Evolutionary conservation across 495 filamentous ascomycete genomes (phyloP).

Genomic region (Oidiodendron maius): DNA sequence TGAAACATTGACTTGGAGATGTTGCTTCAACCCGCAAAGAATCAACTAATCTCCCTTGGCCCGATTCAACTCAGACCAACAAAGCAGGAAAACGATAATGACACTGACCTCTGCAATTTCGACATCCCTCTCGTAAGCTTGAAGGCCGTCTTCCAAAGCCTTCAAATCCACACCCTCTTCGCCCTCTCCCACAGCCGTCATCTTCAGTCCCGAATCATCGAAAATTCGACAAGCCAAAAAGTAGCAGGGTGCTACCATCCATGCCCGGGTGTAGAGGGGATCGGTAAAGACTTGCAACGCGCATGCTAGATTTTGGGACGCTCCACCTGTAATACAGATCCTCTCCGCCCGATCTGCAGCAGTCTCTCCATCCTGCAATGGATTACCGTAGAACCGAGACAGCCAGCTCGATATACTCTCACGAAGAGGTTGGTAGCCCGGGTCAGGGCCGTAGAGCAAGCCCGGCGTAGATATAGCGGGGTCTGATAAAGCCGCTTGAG

Average conservation of each 20-base stretch:
- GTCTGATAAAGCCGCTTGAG: slow-evolving; percentile 49
- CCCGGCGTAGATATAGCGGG: slow-evolving; percentile 47
- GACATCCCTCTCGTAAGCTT: slow-evolving; percentile 13
- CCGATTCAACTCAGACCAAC: too few species aligned
- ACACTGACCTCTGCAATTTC: slow-evolving; percentile 10
- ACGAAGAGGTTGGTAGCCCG: slow-evolving; percentile 62
- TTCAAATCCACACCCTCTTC: slow-evolving; percentile 65
- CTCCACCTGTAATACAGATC: slow-evolving; percentile 77
- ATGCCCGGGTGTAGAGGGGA: slow-evolving; percentile 69
- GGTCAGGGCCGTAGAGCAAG: slow-evolving; percentile 73
- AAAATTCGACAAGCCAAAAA: slow-evolving; percentile 74
- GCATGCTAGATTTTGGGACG: slow-evolving; percentile 68
- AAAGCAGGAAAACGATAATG: too few species aligned
- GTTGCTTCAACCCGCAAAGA: too few species aligned
- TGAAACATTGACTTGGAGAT: too few species aligned
- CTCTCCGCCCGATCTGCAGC: slow-evolving; percentile 30
- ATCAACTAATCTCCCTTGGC: too few species aligned
- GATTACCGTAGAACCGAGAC: slow-evolving; percentile 48
- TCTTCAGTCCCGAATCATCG: slow-evolving; percentile 65
- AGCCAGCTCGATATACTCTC: slow-evolving; percentile 64
- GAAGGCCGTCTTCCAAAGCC: slow-evolving; percentile 35
- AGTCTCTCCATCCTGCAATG: slow-evolving; percentile 6
- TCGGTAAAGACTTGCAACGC: slow-evolving; percentile 73
- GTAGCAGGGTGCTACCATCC: slow-evolving; percentile 77
- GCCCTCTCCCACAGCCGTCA: slow-evolving; percentile 67